phyloP scores from a whole-genome alignment of 2,329 filamentous ascomycete genomes.

The Zasmidium angulare region DNA sequence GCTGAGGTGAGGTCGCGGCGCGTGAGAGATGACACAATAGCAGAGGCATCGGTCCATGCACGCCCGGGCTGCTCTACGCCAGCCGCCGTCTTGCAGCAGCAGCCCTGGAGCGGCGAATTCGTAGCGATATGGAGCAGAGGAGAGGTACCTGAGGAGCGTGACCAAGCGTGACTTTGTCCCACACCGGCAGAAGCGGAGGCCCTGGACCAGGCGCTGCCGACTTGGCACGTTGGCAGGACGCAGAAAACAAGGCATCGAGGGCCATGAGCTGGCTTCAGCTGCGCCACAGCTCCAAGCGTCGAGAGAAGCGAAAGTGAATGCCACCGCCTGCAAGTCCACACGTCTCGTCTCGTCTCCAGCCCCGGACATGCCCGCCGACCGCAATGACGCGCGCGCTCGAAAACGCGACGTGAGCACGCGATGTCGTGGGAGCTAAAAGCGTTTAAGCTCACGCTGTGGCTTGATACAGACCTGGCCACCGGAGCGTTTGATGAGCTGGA shows the following conservation, averaged over 20 bases:
- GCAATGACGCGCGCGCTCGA: background rate
- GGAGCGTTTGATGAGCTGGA: background rate
- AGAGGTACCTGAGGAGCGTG: background rate
- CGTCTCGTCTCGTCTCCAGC: background rate
- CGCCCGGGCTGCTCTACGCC: background rate
- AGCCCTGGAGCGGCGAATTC: background rate
- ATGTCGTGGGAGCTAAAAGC: background rate
- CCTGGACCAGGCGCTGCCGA: background rate
- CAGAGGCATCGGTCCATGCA: background rate
- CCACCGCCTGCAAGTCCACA: too few relatives aligned
- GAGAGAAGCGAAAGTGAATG: background rate
- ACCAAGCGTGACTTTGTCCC: background rate
- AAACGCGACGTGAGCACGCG: constrained; percentile 7
- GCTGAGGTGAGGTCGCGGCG: background rate
- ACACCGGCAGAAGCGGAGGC: background rate
- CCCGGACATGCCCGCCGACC: constrained; percentile 1
- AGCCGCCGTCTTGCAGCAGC: background rate
- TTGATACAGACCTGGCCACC: background rate
- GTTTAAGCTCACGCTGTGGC: background rate
- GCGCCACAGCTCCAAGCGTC: background rate
- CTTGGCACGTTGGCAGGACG: background rate
- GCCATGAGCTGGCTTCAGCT: background rate
- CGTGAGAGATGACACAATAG: background rate
- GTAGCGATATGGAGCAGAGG: background rate
- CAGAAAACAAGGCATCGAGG: background rate